These are phyloP conservation scores for Eutrema heterophyllum DNA, from an alignment of 345 rosid genomes.

Conservation along the genomic window DNA sequence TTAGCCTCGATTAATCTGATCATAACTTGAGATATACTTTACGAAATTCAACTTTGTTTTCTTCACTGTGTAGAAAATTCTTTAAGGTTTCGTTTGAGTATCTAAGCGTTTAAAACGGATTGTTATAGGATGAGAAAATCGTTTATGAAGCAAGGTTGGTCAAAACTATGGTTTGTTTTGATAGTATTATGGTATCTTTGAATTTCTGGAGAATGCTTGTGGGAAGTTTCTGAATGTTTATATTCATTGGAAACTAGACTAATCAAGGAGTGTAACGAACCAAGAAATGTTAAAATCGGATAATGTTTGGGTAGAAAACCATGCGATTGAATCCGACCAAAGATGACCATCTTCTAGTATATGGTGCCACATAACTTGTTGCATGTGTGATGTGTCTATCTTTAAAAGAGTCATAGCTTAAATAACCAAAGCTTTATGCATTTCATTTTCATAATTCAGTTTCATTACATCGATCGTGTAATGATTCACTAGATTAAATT, in stretches of 20 bases:
- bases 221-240: background rate
- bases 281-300: background rate
- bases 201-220: conserved; percentile 5
- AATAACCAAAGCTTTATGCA: background rate
- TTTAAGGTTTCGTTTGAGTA: conserved; percentile 45
- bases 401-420: background rate
- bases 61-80: conserved; percentile 29
- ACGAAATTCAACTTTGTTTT: conserved; percentile 26
- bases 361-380: conserved; percentile 26
- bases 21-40: conserved; percentile 20
- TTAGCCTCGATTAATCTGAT: conserved; percentile 35
- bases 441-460: background rate
- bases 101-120: background rate
- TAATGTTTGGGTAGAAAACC: background rate
- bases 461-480: background rate
- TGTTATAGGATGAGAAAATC: conserved; percentile 19
- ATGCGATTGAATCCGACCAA: conserved; percentile 1
- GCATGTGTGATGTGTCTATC: conserved; percentile 28
- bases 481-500: background rate
- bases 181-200: conserved; percentile 38
- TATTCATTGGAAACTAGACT: conserved; percentile 29
- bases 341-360: conserved; percentile 33
- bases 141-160: conserved; percentile 45
- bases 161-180: conserved; percentile 44
- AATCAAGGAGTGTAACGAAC: conserved; percentile 17